A percentile compares a stretch with the other conserved stretches of the same genome.
phyloP scores from a whole-genome alignment of 108 stramenopile genomes.

The Skeletonema costatum region DNA sequence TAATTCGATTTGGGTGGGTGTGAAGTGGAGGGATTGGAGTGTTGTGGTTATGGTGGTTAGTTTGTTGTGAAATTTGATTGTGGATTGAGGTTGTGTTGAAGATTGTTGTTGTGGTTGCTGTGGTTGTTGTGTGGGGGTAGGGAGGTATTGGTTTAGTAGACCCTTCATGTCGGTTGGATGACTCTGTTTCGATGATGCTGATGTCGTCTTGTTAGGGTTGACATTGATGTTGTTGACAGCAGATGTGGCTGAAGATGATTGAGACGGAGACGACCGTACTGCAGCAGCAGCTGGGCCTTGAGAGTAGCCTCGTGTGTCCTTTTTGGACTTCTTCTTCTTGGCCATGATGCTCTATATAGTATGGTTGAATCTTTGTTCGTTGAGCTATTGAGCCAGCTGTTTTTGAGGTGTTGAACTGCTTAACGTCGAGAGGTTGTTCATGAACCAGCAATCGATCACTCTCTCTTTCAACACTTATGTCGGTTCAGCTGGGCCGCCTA shows the following conservation, averaged over 20 bases:
- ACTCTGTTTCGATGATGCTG: neutral
- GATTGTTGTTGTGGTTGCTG: neutral
- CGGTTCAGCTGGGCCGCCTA: no score
- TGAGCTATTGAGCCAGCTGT: no score
- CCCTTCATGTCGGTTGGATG: neutral
- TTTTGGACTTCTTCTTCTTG: conserved; percentile 39
- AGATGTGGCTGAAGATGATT: conserved; percentile 2
- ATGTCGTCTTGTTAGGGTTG: neutral
- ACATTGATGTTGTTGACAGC: neutral
- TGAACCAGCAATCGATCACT: no score
- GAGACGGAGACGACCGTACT: neutral
- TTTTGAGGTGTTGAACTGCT: no score
- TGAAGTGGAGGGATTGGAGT: conserved; percentile 46
- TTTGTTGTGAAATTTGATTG: conserved; percentile 4
- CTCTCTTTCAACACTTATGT: no score
- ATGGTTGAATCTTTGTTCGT: no score
- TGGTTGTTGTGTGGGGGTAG: neutral
- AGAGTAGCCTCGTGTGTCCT: conserved; percentile 46
- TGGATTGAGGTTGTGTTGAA: neutral
- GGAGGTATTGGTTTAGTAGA: neutral
- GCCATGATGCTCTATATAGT: conserved; percentile 10
- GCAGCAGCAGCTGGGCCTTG: neutral
- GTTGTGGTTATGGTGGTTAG: conserved; percentile 37
- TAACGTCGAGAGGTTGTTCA: no score
- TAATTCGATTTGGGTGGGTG: conserved; percentile 33